Evolutionary conservation across 2,329 filamentous ascomycete species (phyloP).

Genomic region (Clarireedia monteithiana): DNA sequence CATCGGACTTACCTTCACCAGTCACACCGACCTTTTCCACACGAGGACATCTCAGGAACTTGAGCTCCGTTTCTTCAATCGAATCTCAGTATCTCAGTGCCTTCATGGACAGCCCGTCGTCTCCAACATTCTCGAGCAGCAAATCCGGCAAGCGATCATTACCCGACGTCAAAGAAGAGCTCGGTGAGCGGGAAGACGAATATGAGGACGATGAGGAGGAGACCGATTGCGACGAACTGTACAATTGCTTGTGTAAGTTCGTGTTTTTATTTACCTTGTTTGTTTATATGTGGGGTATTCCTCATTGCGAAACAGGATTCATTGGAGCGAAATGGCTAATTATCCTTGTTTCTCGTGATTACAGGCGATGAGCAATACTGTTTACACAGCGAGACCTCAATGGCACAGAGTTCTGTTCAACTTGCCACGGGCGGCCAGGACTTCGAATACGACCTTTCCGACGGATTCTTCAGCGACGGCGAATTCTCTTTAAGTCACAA

Average conservation of each 20-base stretch:
- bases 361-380: slow-evolving; percentile 54
- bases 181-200: slow-evolving; percentile 57
- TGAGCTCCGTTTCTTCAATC: slow-evolving; percentile 73
- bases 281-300: slow-evolving; percentile 3
- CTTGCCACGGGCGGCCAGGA: slow-evolving; percentile 37
- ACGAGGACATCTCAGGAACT: slow-evolving; percentile 54
- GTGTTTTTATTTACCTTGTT: background rate
- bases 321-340: slow-evolving; percentile 1
- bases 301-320: slow-evolving; percentile 1
- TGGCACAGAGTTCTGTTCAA: slow-evolving; percentile 27
- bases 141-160: slow-evolving; percentile 59
- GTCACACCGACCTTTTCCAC: slow-evolving; percentile 60
- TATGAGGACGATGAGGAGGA: slow-evolving; percentile 29
- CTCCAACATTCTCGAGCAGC: slow-evolving; percentile 40
- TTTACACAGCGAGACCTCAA: slow-evolving; percentile 41
- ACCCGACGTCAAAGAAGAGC: slow-evolving; percentile 80
- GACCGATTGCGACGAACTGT: slow-evolving; percentile 38
- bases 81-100: slow-evolving; percentile 47
- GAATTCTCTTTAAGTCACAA: slow-evolving; percentile 43
- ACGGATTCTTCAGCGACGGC: slow-evolving; percentile 57
- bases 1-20: slow-evolving; percentile 56
- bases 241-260: slow-evolving; percentile 68
- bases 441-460: slow-evolving; percentile 54
- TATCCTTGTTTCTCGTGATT: slow-evolving; percentile 16
- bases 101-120: slow-evolving; percentile 48